These are phyloP conservation scores for Neoascochyta sp. DNA, from an alignment of 2,329 filamentous ascomycete species.

Conservation along the genomic window DNA sequence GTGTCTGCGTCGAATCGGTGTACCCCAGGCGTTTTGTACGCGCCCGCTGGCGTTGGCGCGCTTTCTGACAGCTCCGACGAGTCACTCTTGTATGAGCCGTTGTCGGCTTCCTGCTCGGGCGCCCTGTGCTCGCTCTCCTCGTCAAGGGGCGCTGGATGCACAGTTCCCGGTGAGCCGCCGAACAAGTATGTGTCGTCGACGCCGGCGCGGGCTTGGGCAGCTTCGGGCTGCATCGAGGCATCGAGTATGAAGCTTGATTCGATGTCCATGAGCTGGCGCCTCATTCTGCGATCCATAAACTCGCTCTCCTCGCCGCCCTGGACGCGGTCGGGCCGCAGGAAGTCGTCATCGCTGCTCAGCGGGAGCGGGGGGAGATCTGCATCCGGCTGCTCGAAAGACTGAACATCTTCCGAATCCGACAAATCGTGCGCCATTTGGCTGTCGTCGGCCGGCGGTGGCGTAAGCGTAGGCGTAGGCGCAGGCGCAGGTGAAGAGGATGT, in stretches of 20 bases:
- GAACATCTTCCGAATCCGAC: constrained; percentile 32
- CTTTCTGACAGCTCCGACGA: constrained; percentile 31
- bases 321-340: constrained; percentile 30
- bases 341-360: constrained; percentile 40
- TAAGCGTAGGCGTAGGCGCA: constrained; percentile 15
- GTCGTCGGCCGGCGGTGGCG: constrained; percentile 10
- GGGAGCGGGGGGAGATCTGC: constrained; percentile 42
- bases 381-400: constrained; percentile 33
- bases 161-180: constrained; percentile 37
- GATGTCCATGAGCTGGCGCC: constrained; percentile 57
- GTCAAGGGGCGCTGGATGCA: constrained; percentile 16
- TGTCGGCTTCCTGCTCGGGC: constrained; percentile 5
- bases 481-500: too few relatives aligned
- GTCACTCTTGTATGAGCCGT: constrained; percentile 15
- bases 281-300: constrained; percentile 58
- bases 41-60: constrained; percentile 40
- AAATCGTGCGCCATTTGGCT: constrained; percentile 25
- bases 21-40: constrained; percentile 42
- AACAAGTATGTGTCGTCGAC: constrained; percentile 48
- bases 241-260: constrained; percentile 63
- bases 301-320: constrained; percentile 40
- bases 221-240: constrained; percentile 37
- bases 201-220: constrained; percentile 27
- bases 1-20: constrained; percentile 21
- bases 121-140: constrained; percentile 4